Evolutionary conservation across 192 early-diverging fungal species (phyloP), one percentile per base, ranked within the genome.

Genomic region (Coemansia erecta): DNA sequence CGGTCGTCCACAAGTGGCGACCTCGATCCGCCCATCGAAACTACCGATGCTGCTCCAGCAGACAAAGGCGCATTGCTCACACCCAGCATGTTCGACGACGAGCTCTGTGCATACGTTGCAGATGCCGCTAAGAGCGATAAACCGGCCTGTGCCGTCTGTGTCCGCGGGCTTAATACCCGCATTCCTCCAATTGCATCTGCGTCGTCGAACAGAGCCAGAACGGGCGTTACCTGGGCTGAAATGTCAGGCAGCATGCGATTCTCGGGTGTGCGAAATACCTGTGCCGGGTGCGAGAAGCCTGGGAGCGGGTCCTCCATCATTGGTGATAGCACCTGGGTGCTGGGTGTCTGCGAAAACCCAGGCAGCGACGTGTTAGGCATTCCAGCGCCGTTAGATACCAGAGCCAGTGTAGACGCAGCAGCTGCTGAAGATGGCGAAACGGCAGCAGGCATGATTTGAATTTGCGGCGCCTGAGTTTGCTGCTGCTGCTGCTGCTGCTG

Each of bases 191-290:
- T 21, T 3, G 69, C 69, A 8, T 68, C 75, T 22, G 63, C 66
- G 9, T 78, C 75, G 22, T 78, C 75, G 17, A 78, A 72, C 50
- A 72, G 54, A 22, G 59, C 44, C 43, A 72, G 48, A 31, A 68
- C 66, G 4, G 75, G 75, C 46, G 75, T 78, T 56, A 39, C 47
- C 28, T 62, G 53, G 6, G 45, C 58, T 2, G 42, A 40, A 1
- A 42, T 12, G 28, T 68, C 74, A 1, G 60, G 62, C 43, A 65
- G 45, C 33, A 51, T 60, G 45, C 58, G 62, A 33, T 61, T 72
- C 51, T 72, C 70, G 17, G 75, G 75, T 23, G 75, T 78, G 2
- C 61, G 67, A 19, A 78, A 78, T 26, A 78, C 75, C 43, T 78
- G 69, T 2, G 66, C 52, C 19, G 75, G 75, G 12, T 67, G 58